Evolutionary conservation across 768 basidiomycete species (phyloP), one percentile per base, ranked within the genome.

Genomic region (Terana coerulea): DNA sequence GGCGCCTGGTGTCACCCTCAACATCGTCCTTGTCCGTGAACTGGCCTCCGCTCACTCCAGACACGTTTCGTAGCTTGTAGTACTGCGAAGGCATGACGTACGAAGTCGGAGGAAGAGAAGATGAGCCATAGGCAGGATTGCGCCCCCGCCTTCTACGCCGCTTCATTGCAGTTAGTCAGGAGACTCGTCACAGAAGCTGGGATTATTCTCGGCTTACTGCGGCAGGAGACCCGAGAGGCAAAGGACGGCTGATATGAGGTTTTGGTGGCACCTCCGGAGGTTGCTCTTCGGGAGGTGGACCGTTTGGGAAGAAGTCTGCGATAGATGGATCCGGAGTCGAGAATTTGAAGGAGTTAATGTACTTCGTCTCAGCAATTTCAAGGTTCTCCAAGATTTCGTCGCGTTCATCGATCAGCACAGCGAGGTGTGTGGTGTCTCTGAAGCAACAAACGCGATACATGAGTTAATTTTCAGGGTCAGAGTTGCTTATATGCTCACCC

Each of bases 11-110:
- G 17, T 31, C 11, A 5, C 28, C 12, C 15, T 25, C 43, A 5
- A 60, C 42, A 11, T 57, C 61, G n/a, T 50, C 40, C 66, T 66
- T 54, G 68, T 73, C 72, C 10, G 75, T 71, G 48, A 83, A 78
- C 29, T 77, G 72, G 4, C 83, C 84, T 19, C 78, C 81, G 49
- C 71, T 82, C 22, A 89, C 72, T 8, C 81, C 83, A 46, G 72
- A 75, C 3, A 87, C 72, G 22, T 75, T 71, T 21, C 83, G 76
- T 28, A 91, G 75, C 61, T 85, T 84, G 71, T 91, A 91, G 64
- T 86, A 91, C 49, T 83, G 79, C 5, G 84, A 87, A 6, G 88
- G 88, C 4, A 86, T 86, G 8, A 90, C 81, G 60, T 89, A 91
- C 5, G 86, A 85, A 15, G 84, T 84, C 3, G 88, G 88, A 1